A percentile compares a stretch with the other conserved stretches of the same genome.
phyloP scores from a whole-genome alignment of 2,329 filamentous ascomycete species.

The Falciphora oryzae region DNA sequence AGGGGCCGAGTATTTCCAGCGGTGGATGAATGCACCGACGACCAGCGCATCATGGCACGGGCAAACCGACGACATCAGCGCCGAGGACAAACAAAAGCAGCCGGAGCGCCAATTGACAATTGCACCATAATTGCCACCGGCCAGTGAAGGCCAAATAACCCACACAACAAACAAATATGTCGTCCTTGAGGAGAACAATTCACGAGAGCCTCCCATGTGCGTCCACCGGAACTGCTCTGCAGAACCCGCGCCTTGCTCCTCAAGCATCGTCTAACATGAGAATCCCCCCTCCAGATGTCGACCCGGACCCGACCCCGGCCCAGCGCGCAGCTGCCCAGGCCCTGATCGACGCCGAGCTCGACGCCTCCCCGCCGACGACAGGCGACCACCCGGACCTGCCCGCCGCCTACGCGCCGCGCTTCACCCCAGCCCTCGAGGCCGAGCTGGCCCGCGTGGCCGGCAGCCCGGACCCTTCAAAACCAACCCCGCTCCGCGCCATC shows the following conservation, averaged over 20 bases:
- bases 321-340: constrained; percentile 61
- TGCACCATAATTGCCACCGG: background rate
- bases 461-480: constrained; percentile 25
- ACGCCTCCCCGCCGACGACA: constrained; percentile 30
- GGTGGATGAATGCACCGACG: background rate
- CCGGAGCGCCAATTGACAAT: background rate
- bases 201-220: constrained; percentile 79
- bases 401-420: constrained; percentile 42
- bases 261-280: background rate
- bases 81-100: background rate
- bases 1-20: background rate
- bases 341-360: constrained; percentile 61
- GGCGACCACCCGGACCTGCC: constrained; percentile 55
- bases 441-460: constrained; percentile 64
- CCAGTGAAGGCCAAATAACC: background rate
- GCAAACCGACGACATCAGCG: no score
- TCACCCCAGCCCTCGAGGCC: constrained; percentile 59
- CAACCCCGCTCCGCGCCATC: constrained; percentile 52
- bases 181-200: constrained; percentile 41
- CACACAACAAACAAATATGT: background rate
- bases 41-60: no score
- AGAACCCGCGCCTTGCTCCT: background rate
- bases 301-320: constrained; percentile 59
- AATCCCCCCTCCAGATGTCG: constrained; percentile 60
- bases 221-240: constrained; percentile 21